These are phyloP conservation scores for Dispira simplex DNA, from an alignment of 192 early-diverging fungal genomes.

Conservation along the genomic window DNA sequence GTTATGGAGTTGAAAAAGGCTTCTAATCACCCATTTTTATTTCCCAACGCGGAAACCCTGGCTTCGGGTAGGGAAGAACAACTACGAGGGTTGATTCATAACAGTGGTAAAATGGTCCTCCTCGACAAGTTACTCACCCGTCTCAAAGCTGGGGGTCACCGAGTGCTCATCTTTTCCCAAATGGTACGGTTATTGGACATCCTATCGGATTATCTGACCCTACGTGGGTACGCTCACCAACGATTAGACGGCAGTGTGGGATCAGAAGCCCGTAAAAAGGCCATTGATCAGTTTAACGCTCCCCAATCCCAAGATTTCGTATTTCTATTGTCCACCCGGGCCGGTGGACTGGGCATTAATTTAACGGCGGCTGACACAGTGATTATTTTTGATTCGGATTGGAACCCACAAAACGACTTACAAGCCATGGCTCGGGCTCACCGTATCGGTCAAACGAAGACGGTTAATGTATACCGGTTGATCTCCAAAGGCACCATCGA, in stretches of 20 bases:
- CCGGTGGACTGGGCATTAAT: constrained; percentile 95
- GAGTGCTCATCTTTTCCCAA: constrained; percentile 97
- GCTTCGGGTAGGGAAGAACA: constrained; percentile 49
- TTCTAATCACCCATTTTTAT: constrained; percentile 90
- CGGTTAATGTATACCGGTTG: constrained; percentile 95
- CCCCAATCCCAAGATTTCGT: constrained; percentile 87
- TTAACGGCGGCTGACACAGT: constrained; percentile 94
- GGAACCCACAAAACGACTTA: constrained; percentile 95
- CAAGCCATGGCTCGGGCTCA: constrained; percentile 98
- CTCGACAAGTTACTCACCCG: constrained; percentile 89
- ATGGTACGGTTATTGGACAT: constrained; percentile 97
- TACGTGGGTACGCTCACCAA: constrained; percentile 79
- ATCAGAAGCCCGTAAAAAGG: constrained; percentile 80
- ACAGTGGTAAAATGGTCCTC: constrained; percentile 96
- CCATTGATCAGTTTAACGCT: constrained; percentile 97
- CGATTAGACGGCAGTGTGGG: constrained; percentile 84
- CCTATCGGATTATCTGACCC: constrained; percentile 80
- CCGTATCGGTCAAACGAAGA: constrained; percentile 95
- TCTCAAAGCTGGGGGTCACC: constrained; percentile 79
- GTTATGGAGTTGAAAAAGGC: constrained; percentile 95
- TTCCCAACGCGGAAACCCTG: constrained; percentile 56
- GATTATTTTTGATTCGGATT: constrained; percentile 87
- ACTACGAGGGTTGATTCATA: constrained; percentile 64
- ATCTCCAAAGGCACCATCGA: constrained; percentile 96
- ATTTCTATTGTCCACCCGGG: constrained; percentile 91